phyloP scores from a whole-genome alignment of 129 eudicot genomes.

The Silybum marianum region DNA sequence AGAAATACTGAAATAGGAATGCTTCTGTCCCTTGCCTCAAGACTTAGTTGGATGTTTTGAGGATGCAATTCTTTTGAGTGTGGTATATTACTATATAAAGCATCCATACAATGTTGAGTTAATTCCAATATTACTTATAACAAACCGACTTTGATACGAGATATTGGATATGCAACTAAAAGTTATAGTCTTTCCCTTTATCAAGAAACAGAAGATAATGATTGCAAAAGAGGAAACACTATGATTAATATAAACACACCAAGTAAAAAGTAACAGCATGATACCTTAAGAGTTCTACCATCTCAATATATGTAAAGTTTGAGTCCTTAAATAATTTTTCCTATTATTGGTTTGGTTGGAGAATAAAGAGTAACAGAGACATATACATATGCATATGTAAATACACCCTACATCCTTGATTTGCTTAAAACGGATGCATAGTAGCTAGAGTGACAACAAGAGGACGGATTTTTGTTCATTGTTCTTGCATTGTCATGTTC shows the following conservation, averaged over 20 bases:
- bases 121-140: not conserved
- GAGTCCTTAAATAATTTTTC: not conserved
- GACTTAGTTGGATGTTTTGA: not conserved
- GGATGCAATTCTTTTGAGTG: not conserved
- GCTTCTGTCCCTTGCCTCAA: not conserved
- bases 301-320: not conserved
- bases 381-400: not conserved
- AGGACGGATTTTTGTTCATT: not conserved
- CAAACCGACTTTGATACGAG: not conserved
- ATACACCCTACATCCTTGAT: not conserved
- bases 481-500: not conserved
- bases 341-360: not conserved
- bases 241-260: not conserved
- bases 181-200: not conserved
- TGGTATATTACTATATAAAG: not conserved
- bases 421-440: not conserved
- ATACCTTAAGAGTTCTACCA: not conserved
- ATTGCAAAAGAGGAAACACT: not conserved
- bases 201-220: not conserved
- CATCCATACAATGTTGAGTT: not conserved
- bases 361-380: not conserved
- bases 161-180: not conserved
- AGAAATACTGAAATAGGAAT: not conserved
- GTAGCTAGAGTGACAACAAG: not conserved
- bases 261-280: not conserved